A percentile compares a stretch with the other conserved stretches of the same genome.
Evolutionary conservation across 495 filamentous ascomycete species (phyloP).

Genomic region (Penicillium soppii): DNA sequence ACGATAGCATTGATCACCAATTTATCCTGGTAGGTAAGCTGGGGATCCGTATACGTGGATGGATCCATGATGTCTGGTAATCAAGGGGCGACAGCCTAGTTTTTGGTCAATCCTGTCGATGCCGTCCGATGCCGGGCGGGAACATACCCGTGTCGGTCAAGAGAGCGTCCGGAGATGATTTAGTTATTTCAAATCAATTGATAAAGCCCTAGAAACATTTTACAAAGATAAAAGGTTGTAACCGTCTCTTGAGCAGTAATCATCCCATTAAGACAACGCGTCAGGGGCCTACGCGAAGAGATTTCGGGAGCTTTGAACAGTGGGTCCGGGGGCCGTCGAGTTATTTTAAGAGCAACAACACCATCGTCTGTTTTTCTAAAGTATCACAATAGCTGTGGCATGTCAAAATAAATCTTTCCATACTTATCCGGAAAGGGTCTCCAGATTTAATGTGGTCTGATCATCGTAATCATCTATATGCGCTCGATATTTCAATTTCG

Average conservation of each 20-base stretch:
- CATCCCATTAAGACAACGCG: not conserved
- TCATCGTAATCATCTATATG: too few relatives aligned
- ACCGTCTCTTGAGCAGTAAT: not conserved
- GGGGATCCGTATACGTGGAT: conserved; percentile 42
- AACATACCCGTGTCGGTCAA: not conserved
- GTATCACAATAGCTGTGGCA: not conserved
- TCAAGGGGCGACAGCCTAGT: not conserved
- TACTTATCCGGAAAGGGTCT: not conserved
- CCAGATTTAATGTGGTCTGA: too few relatives aligned
- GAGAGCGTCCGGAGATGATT: not conserved
- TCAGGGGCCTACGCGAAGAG: conserved; percentile 10
- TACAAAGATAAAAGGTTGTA: not conserved
- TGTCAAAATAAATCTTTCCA: not conserved
- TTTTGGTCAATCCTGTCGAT: not conserved
- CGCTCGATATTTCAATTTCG: too few relatives aligned
- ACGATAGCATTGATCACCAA: conserved; percentile 51
- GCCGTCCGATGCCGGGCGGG: not conserved
- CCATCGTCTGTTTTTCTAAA: not conserved
- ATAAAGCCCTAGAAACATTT: too few relatives aligned
- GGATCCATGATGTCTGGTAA: conserved; percentile 28
- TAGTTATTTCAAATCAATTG: not conserved
- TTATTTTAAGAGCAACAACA: not conserved
- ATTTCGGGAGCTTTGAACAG: conserved; percentile 3
- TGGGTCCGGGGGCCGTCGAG: conserved; percentile 6
- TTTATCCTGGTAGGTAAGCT: conserved; percentile 48